Conservation (phyloP, 2,329 filamentous ascomycete species). For the Coniochaeta sp. region DNA sequence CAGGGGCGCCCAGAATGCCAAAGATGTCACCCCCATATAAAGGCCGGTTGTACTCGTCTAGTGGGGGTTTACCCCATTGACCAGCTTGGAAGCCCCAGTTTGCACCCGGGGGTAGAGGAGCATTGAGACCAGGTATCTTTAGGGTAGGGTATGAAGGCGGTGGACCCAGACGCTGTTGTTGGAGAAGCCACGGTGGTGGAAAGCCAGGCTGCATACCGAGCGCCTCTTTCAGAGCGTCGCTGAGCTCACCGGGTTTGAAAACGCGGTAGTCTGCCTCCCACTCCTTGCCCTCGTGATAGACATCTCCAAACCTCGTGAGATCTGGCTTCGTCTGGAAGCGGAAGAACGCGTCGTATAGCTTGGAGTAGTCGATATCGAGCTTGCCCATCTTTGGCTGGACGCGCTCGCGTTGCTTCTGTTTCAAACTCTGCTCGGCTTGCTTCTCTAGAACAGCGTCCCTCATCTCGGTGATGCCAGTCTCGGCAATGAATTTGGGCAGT, state of each 20-base stretch:
- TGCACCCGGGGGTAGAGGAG: constrained; percentile 80
- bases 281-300: constrained; percentile 99
- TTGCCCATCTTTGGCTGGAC: constrained; percentile 96
- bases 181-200: constrained; percentile 94
- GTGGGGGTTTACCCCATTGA: constrained; percentile 91
- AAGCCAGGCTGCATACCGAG: constrained; percentile 89
- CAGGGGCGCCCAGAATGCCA: constrained; percentile 50
- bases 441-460: constrained; percentile 93
- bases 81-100: constrained; percentile 94
- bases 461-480: constrained; percentile 98
- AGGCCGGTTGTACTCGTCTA: constrained; percentile 87
- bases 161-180: constrained; percentile 88
- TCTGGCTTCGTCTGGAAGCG: constrained; percentile 94
- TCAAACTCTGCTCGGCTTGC: constrained; percentile 82
- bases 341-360: constrained; percentile 97
- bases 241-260: constrained; percentile 82
- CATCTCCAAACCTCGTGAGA: constrained; percentile 89
- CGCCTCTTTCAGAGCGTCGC: constrained; percentile 82
- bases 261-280: constrained; percentile 92
- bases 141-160: constrained; percentile 93
- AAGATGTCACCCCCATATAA: constrained; percentile 94
- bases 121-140: constrained; percentile 90
- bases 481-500: constrained; percentile 91
- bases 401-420: constrained; percentile 91
- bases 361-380: constrained; percentile 96